phyloP scores from a whole-genome alignment of 306 rosid genomes.

The Quercus gilva region DNA sequence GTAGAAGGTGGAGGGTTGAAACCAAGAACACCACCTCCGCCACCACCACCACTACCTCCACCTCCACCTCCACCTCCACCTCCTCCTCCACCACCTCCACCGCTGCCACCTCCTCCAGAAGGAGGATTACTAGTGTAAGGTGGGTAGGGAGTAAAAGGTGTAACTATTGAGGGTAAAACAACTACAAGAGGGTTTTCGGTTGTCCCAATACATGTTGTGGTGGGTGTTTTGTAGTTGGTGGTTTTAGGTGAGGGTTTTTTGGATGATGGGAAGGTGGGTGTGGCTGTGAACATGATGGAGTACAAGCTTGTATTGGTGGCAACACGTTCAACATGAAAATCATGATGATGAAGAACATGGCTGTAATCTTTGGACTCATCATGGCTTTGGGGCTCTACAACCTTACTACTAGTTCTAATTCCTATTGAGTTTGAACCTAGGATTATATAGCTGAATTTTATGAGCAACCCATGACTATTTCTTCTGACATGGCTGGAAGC shows the following conservation, averaged over 20 bases:
- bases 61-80: background rate
- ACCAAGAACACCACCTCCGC: conserved; percentile 10
- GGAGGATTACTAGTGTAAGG: conserved; percentile 31
- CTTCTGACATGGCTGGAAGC: background rate
- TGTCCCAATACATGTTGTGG: conserved; percentile 47
- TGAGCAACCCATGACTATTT: conserved; percentile 31
- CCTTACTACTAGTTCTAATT: background rate
- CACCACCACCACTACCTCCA: conserved; percentile 3
- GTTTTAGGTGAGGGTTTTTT: conserved; percentile 28
- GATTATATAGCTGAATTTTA: conserved; percentile 10
- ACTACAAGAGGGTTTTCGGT: conserved; percentile 17
- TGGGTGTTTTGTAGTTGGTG: conserved; percentile 34
- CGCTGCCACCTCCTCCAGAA: background rate
- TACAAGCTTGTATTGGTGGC: conserved; percentile 63
- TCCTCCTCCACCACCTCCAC: conserved; percentile 5
- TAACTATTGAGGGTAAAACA: conserved; percentile 20
- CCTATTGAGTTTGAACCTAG: background rate
- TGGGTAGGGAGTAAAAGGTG: conserved; percentile 43
- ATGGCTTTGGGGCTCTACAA: conserved; percentile 18
- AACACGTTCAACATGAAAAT: conserved; percentile 38
- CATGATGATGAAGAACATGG: conserved; percentile 47
- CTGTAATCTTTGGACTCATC: conserved; percentile 52
- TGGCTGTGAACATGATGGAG: conserved; percentile 48
- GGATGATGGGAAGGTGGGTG: conserved; percentile 46
- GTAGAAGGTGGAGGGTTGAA: conserved; percentile 30